phyloP scores from a whole-genome alignment of 352 stramenopile species.

The Pseudoperonospora humuli region DNA sequence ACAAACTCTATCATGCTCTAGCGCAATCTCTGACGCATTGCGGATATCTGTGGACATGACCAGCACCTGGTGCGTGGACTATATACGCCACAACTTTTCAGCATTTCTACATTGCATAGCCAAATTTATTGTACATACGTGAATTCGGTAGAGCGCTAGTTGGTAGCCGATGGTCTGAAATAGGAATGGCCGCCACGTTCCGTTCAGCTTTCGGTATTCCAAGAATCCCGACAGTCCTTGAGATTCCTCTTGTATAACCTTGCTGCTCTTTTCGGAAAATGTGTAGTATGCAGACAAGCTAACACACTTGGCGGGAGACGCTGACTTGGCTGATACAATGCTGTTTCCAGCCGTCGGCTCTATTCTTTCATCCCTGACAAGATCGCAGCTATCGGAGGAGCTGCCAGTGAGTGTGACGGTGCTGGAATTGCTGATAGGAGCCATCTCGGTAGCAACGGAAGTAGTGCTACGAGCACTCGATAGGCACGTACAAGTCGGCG shows the following conservation, averaged over 20 bases:
- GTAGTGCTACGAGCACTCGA: conserved; percentile 10
- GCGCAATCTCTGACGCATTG: conserved; percentile 44
- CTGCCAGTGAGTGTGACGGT: conserved; percentile 12
- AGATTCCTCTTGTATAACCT: conserved; percentile 36
- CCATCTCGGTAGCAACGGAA: conserved; percentile 8
- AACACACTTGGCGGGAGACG: conserved; percentile 22
- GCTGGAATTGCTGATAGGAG: conserved; percentile 25
- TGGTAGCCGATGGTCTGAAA: conserved; percentile 69
- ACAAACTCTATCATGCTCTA: conserved; percentile 26
- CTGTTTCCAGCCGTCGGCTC: conserved; percentile 4
- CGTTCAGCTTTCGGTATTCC: conserved; percentile 65
- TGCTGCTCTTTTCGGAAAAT: conserved; percentile 46
- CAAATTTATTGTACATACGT: conserved; percentile 27
- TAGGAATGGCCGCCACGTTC: conserved; percentile 64
- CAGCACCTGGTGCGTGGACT: conserved; percentile 61
- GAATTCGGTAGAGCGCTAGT: conserved; percentile 60
- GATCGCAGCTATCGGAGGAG: conserved; percentile 7
- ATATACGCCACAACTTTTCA: not conserved
- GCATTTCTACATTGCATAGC: not conserved
- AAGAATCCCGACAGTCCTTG: conserved; percentile 45
- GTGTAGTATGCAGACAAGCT: conserved; percentile 58
- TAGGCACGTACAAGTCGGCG: conserved; percentile 4
- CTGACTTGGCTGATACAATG: conserved; percentile 8
- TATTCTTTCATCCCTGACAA: conserved; percentile 2
- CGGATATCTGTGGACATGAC: conserved; percentile 70